Percentiles rank a stretch among this genome's conserved stretches.
Evolutionary conservation across 306 rosid genomes (phyloP).

Genomic region (Cucumis sativus): DNA sequence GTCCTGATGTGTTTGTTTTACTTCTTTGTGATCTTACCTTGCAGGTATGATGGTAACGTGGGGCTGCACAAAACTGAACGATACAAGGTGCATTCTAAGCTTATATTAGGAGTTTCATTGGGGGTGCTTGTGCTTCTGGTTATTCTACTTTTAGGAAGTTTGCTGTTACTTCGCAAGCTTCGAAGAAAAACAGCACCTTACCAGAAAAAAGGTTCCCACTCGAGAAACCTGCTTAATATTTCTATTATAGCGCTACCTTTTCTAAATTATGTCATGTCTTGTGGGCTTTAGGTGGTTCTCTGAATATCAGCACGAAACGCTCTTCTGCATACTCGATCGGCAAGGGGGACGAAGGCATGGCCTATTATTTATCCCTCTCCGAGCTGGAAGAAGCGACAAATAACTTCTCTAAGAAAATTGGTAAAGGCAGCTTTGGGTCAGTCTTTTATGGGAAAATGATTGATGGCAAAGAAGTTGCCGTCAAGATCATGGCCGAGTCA

Average conservation of each 20-base stretch:
- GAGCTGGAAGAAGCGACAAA: constrained; percentile 75
- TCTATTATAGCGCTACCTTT: not conserved
- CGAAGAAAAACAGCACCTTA: constrained; percentile 31
- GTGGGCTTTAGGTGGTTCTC: constrained; percentile 40
- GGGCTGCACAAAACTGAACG: constrained; percentile 29
- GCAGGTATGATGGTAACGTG: constrained; percentile 57
- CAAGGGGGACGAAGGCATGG: constrained; percentile 74
- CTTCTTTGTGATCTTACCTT: constrained; percentile 9
- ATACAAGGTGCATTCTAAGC: constrained; percentile 40
- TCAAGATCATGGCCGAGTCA: constrained; percentile 79
- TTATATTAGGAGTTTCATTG: constrained; percentile 51
- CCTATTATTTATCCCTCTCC: constrained; percentile 55
- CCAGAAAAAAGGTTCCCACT: constrained; percentile 44
- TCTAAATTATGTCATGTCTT: not conserved
- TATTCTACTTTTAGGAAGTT: constrained; percentile 43
- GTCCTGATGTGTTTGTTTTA: not conserved
- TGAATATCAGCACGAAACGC: constrained; percentile 44
- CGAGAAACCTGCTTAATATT: not conserved
- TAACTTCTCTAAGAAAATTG: constrained; percentile 60
- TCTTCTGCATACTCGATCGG: constrained; percentile 43
- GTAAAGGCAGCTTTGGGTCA: constrained; percentile 93
- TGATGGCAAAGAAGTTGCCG: constrained; percentile 98
- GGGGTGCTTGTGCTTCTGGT: constrained; percentile 45
- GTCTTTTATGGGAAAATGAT: constrained; percentile 88
- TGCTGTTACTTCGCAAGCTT: constrained; percentile 27